Evolutionary conservation across 2,329 filamentous ascomycete species (phyloP), one percentile per base, ranked within the genome.

Genomic region (Phialophora expanda): DNA sequence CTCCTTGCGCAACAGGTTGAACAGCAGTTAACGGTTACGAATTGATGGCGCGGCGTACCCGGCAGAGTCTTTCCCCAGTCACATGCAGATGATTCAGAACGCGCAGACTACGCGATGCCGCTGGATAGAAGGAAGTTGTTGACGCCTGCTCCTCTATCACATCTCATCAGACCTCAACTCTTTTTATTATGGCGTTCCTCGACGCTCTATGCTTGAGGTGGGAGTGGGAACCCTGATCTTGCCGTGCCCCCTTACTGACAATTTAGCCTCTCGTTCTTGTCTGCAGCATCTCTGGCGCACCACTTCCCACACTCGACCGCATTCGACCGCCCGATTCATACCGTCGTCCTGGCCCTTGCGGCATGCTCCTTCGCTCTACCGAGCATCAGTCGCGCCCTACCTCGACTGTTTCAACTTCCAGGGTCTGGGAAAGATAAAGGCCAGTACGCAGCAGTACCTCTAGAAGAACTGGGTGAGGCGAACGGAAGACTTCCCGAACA

Each of bases 271-370:
- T 67, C 65, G 28, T 3, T 79, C 57, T 28, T 77, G n/a, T 76
- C 74, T 64, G 76, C 74, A 51, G 73, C 72, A 32, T 75, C 77
- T 53, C 71, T 80, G 9, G 67, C 73, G 24, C 73, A 75, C 12
- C 75, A 76, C n/a, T 75, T 78, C 28, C 74, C 72, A 61, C 74
- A 74, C 24, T 78, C 79, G 6, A 78, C 77, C 61, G 78, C 76
- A 8, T 32, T 64, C 82, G 83, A 83, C 69, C 80, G 79, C 56
- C 82, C 83, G 3, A 69, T 82, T 14, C 80, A 81, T 69, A 77
- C 81, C 6, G 73, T 76, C 20, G 74, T 80, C 44, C 69, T 81
- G 4, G 72, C 78, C 24, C 80, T 83, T 46, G 76, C 78, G 48
- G 72, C 79, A 26, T 74, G 78, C 9, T 81, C 80, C 8, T 68